A percentile compares a stretch with the other conserved stretches of the same genome.
Conservation (phyloP, 2,329 filamentous ascomycete species). For the Teratosphaeriaceae sp. region DNA sequence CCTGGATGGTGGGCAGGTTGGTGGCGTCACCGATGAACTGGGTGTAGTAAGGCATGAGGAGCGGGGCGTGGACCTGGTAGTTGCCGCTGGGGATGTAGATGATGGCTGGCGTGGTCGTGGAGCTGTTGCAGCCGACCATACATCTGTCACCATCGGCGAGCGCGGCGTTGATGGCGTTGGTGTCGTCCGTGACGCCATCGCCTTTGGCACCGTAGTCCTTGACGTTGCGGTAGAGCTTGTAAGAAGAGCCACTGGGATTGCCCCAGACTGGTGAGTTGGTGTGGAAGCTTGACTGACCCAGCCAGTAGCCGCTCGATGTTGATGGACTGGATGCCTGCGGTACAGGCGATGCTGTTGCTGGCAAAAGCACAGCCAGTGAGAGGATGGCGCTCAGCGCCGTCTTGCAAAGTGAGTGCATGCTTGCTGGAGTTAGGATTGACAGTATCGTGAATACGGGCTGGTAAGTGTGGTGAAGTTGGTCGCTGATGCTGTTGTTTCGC, state of each 20-base stretch:
- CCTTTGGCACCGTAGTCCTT: slow-evolving; percentile 41
- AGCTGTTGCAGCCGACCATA: slow-evolving; percentile 50
- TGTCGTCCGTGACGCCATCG: slow-evolving; percentile 58
- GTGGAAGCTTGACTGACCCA: slow-evolving; percentile 57
- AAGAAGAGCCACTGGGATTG: slow-evolving; percentile 51
- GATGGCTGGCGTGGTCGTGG: slow-evolving; percentile 54
- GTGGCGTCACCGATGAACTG: slow-evolving; percentile 55
- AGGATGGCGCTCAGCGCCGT: slow-evolving; percentile 25
- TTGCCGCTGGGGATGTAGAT: slow-evolving; percentile 53
- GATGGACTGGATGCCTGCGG: slow-evolving; percentile 13
- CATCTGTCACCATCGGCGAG: slow-evolving; percentile 30
- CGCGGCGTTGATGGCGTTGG: slow-evolving; percentile 44
- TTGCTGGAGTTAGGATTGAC: slow-evolving; percentile 6
- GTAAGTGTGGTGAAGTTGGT: not conserved
- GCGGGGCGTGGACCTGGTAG: slow-evolving; percentile 48
- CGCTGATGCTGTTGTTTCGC: not conserved
- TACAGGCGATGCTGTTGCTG: slow-evolving; percentile 11
- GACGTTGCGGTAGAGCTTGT: slow-evolving; percentile 53
- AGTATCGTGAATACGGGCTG: too few relatives aligned
- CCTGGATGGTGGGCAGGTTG: slow-evolving; percentile 41
- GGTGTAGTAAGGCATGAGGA: slow-evolving; percentile 57
- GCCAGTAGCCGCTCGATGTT: slow-evolving; percentile 57
- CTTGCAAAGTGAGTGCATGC: slow-evolving; percentile 20
- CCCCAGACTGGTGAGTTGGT: slow-evolving; percentile 62
- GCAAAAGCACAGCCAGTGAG: slow-evolving; percentile 13